Base-by-base conservation (phyloP, 2,329 filamentous ascomycete genomes). In the Trichoderma guizhouense region DNA sequence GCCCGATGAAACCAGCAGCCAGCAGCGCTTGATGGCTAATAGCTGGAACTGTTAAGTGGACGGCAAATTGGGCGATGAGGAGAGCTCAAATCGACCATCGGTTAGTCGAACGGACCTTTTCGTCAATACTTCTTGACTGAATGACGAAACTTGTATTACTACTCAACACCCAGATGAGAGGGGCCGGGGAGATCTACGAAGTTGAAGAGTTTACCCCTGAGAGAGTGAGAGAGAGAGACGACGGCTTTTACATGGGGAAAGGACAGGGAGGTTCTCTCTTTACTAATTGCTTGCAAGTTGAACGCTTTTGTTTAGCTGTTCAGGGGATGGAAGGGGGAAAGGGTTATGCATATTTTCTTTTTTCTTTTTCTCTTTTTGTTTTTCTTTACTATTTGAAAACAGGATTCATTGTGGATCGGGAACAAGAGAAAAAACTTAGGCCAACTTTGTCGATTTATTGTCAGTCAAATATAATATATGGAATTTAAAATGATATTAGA, bases 1-100 rank as follows among this genome's bases (percentile, higher is more conserved):
- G 81, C 83, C 21, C 79, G 82, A 71, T 82, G 76, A 75, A 75
- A 26, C 47, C 7, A 32, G 32, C 43, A 21, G 18, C 7, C 32
- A 24, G 5, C 24, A 34, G 32, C 12, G 11, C 8, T 26, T 34
- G 30, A 28, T 61, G 18, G 43, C 43, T 47, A 1, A 47, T 47
- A n/a, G 43, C 4, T 47, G 43, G n/a, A n/a, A 47, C 43, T 47
- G 18, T 21, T 47, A 21, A 2, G 43, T 47, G 18, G 9, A 47
- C 14, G 55, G 18, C 26, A 12, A 26, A 39, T 8, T 39, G 21
- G 18, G 32, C 18, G 24, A 15, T 18, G 47, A 47, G 6, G 21
- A 57, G n/a, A 21, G 21, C 51, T 32, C 65, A 30, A 58, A 58
- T 28, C 43, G 34, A 6, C 30, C 30, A 26, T 39, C 8, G 7